Conservation (phyloP, 805 yeast genomes). For the Candida boidinii region DNA sequence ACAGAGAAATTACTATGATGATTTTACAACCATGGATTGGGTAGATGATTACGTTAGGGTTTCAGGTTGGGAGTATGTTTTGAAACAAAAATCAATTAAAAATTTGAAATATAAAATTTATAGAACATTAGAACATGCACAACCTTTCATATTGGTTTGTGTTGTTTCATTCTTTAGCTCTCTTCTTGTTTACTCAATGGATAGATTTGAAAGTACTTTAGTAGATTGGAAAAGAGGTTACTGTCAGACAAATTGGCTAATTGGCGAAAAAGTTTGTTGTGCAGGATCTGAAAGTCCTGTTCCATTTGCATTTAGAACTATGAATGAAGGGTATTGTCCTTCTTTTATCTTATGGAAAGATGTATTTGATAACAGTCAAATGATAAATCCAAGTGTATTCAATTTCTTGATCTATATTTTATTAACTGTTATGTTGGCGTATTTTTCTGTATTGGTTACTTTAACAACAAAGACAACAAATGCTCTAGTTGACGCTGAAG, state of each 20-base stretch:
- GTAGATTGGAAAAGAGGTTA: conserved; percentile 46
- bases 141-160: conserved; percentile 43
- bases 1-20: conserved; percentile 44
- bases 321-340: conserved; percentile 16
- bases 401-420: conserved; percentile 29
- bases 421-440: conserved; percentile 34
- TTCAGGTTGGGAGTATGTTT: conserved; percentile 29
- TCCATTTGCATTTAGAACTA: no score
- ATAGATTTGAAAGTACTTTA: conserved; percentile 35
- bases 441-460: conserved; percentile 34
- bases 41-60: conserved; percentile 38
- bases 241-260: conserved; percentile 36
- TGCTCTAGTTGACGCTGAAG: conserved; percentile 11
- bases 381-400: conserved; percentile 3
- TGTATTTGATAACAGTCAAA: conserved; percentile 8
- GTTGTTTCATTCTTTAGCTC: conserved; percentile 38
- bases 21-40: conserved; percentile 58
- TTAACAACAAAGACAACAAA: conserved; percentile 34
- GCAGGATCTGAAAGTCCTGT: conserved; percentile 1
- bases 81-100: conserved; percentile 20
- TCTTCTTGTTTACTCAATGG: conserved; percentile 40
- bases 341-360: conserved; percentile 40
- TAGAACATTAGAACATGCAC: conserved; percentile 26
- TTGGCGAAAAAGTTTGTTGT: conserved; percentile 36
- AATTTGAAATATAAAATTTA: conserved; percentile 8